A percentile compares a stretch with the other conserved stretches of the same genome.
phyloP scores from a whole-genome alignment of 371 early-diverging fungal genomes.

The Circinella umbellata region DNA sequence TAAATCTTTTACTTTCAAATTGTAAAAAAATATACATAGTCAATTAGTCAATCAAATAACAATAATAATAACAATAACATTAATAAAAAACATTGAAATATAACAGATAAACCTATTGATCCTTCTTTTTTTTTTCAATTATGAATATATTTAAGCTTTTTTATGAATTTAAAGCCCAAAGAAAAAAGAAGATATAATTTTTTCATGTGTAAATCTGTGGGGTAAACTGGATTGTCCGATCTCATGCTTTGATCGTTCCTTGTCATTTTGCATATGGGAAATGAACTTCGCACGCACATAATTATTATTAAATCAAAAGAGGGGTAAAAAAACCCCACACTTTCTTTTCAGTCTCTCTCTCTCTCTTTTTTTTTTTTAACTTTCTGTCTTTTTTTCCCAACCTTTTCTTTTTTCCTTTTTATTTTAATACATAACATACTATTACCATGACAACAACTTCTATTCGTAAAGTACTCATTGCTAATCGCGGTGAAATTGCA shows the following conservation, averaged over 20 bases:
- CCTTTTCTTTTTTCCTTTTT: not conserved
- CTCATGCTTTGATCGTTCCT: not conserved
- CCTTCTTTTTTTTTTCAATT: too few species aligned
- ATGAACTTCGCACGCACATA: conserved; percentile 8
- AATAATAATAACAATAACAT: not conserved
- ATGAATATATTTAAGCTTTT: too few species aligned
- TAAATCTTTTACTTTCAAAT: too few species aligned
- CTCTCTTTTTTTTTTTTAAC: not conserved
- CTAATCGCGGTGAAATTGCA: conserved; percentile 97
- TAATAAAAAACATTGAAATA: conserved; percentile 7
- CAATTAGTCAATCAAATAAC: too few species aligned
- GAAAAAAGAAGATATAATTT: too few species aligned
- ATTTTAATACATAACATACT: not conserved
- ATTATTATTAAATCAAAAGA: conserved; percentile 6
- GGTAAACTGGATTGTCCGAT: not conserved
- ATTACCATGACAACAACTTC: conserved; percentile 12
- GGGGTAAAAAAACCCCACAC: conserved; percentile 4
- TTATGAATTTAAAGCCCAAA: too few species aligned
- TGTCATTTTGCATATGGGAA: conserved; percentile 11
- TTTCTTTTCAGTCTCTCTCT: not conserved
- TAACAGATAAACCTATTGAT: too few species aligned
- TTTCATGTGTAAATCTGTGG: conserved; percentile 6
- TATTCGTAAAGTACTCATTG: conserved; percentile 93
- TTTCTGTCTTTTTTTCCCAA: not conserved
- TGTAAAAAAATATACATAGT: too few species aligned